These are phyloP conservation scores for Clavispora asparagi DNA, from an alignment of 805 yeast genomes.

Conservation along the genomic window DNA sequence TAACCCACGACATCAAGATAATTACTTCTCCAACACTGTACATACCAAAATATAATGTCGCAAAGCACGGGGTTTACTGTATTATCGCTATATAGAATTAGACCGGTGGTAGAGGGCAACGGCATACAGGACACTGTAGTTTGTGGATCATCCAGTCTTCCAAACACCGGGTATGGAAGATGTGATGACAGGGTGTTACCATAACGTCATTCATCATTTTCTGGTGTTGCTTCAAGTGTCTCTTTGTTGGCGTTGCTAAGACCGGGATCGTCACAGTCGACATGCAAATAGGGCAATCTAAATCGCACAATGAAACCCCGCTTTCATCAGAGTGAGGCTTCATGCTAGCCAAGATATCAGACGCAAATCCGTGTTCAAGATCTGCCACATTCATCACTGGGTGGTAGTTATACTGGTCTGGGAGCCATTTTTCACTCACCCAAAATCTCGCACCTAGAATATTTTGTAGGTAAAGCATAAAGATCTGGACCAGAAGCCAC, in stretches of 20 bases:
- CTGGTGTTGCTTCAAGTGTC: constrained; percentile 6
- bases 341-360: constrained; percentile 41
- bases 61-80: too few species aligned
- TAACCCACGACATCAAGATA: not conserved
- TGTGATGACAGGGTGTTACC: constrained; percentile 90
- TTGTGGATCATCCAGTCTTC: constrained; percentile 93
- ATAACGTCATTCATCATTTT: constrained; percentile 43
- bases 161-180: constrained; percentile 84
- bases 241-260: constrained; percentile 2
- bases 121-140: constrained; percentile 90
- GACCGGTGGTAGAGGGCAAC: constrained; percentile 79
- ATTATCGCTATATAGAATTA: not conserved
- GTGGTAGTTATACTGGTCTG: constrained; percentile 84
- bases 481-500: constrained; percentile 62
- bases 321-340: constrained; percentile 23
- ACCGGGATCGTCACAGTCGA: constrained; percentile 12
- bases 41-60: not conserved
- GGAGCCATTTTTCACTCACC: constrained; percentile 66
- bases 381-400: constrained; percentile 56
- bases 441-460: constrained; percentile 77
- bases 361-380: constrained; percentile 50
- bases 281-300: constrained; percentile 92
- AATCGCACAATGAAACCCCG: constrained; percentile 36
- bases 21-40: not conserved
- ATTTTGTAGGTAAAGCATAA: constrained; percentile 56